Percentiles rank a stretch among this genome's conserved stretches.
phyloP scores from a whole-genome alignment of 1,284 basidiomycete species.

The Microbotryum violaceum region DNA sequence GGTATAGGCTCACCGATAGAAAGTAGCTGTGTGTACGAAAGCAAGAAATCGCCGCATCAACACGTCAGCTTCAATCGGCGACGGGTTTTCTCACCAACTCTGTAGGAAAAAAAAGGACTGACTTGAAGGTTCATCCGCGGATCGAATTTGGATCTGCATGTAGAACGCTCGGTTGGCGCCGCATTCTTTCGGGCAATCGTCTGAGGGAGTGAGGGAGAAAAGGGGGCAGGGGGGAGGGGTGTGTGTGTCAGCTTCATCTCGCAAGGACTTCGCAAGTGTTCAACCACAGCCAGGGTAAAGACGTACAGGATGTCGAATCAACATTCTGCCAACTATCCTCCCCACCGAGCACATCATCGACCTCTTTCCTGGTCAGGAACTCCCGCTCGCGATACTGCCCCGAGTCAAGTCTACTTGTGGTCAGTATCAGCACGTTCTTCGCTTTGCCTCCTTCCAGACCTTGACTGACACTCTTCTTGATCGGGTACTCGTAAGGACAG shows the following conservation, averaged over 20 bases:
- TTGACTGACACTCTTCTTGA: conserved; percentile 58
- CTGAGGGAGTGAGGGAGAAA: conserved; percentile 45
- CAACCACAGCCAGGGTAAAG: too few relatives aligned
- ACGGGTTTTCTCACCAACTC: too few relatives aligned
- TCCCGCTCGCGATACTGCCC: conserved; percentile 76
- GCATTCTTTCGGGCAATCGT: conserved; percentile 75
- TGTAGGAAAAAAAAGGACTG: background rate
- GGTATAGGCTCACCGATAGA: conserved; percentile 50
- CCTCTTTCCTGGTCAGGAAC: conserved; percentile 70
- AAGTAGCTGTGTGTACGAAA: conserved; percentile 54
- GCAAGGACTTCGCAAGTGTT: too few relatives aligned
- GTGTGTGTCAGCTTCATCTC: background rate
- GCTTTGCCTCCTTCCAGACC: background rate
- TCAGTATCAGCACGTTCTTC: background rate
- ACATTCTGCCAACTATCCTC: conserved; percentile 94
- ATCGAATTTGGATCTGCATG: conserved; percentile 91
- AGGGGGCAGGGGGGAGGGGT: background rate
- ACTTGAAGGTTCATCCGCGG: conserved; percentile 49
- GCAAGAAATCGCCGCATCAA: too few relatives aligned
- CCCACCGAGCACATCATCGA: conserved; percentile 89
- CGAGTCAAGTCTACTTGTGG: background rate
- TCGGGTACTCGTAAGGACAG: conserved; percentile 92
- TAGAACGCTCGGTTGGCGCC: conserved; percentile 84
- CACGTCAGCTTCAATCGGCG: conserved; percentile 57
- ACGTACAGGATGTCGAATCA: conserved; percentile 70